Evolutionary conservation across 345 rosid genomes (phyloP).

Genomic region (Turnera subulata): DNA sequence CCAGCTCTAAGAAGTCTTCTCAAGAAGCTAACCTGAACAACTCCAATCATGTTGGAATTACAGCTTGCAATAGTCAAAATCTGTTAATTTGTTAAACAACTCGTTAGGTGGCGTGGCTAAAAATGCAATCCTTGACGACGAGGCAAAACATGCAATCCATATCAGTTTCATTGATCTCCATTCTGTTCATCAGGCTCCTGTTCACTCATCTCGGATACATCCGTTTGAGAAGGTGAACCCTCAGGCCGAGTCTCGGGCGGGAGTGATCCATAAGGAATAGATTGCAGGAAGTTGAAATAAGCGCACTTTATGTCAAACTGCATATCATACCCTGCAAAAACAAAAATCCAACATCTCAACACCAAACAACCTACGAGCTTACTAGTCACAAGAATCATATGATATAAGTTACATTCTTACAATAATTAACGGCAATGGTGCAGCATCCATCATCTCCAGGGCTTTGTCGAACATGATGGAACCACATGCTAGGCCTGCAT

Average conservation of each 20-base stretch:
- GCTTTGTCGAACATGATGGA: slow-evolving; percentile 85
- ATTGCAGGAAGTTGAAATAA: slow-evolving; percentile 77
- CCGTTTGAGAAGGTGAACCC: not conserved
- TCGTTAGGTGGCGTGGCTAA: too few species aligned
- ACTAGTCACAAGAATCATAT: too few species aligned
- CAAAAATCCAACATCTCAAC: not conserved
- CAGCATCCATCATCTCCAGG: slow-evolving; percentile 56
- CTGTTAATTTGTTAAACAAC: too few species aligned
- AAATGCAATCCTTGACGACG: too few species aligned
- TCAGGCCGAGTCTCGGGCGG: not conserved
- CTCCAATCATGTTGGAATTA: too few species aligned
- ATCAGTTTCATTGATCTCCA: not conserved
- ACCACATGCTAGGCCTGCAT: slow-evolving; percentile 97
- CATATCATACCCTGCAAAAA: slow-evolving; percentile 94
- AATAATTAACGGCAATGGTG: slow-evolving; percentile 79
- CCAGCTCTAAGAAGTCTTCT: too few species aligned
- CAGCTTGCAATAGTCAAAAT: too few species aligned
- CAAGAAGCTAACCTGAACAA: too few species aligned
- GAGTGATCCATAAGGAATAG: slow-evolving; percentile 33
- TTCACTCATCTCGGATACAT: not conserved
- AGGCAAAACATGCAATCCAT: too few species aligned
- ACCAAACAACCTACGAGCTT: too few species aligned
- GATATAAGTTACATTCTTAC: slow-evolving; percentile 33
- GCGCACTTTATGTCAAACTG: slow-evolving; percentile 87
- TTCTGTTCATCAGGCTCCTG: not conserved